Evolutionary conservation across 345 rosid species (phyloP).

Genomic region (Melaleuca alternifolia): DNA sequence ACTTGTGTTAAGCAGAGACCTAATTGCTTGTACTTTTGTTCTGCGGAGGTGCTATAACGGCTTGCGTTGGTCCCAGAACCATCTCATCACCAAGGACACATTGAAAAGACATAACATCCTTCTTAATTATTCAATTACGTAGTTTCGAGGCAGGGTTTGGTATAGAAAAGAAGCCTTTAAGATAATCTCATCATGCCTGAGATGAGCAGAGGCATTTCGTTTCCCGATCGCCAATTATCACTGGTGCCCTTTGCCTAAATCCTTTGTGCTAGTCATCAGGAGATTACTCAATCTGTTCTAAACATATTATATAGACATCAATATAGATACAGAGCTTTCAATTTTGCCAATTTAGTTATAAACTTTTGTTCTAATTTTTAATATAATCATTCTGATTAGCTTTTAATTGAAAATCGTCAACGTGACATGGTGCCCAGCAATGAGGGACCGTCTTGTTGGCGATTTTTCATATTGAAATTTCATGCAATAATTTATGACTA

Average conservation of each 20-base stretch:
- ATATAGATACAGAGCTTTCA: no score
- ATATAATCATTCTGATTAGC: no score
- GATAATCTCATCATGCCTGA: not conserved
- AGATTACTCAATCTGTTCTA: no score
- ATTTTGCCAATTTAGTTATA: no score
- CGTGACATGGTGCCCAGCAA: no score
- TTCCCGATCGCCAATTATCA: not conserved
- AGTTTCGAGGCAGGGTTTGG: not conserved
- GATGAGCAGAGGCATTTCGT: not conserved
- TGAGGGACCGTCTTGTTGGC: no score
- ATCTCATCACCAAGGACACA: not conserved
- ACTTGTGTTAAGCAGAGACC: not conserved
- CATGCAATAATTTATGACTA: no score
- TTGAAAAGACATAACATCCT: not conserved
- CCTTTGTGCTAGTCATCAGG: no score
- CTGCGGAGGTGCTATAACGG: not conserved
- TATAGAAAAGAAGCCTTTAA: not conserved
- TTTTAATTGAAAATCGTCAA: no score
- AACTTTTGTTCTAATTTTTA: no score
- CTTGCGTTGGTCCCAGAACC: not conserved
- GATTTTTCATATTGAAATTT: no score
- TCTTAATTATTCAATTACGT: not conserved
- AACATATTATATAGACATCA: no score
- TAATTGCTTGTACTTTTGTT: not conserved
- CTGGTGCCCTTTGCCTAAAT: not conserved